Evolutionary conservation across 2,329 filamentous ascomycete genomes (phyloP), one percentile per base, ranked within the genome.

Genomic region (Lachnellula willkommii): DNA sequence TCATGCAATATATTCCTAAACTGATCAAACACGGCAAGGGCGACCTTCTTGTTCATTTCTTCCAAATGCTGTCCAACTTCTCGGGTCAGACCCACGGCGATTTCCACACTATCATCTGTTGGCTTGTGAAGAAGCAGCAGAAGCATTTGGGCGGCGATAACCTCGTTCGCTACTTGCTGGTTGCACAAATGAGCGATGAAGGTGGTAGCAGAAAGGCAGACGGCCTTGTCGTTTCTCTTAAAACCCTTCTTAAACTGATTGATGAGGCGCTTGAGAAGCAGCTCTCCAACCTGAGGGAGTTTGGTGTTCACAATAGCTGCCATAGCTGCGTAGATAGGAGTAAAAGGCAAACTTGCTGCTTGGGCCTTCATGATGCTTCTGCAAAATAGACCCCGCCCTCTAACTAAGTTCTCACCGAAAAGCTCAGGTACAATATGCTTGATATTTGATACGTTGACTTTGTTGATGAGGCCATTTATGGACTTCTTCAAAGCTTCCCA

Each of bases 401-500:
- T 87, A 42, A 99, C 80, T 65, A 99, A 74, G 70, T 99, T 99
- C 78, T 99, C 94, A 50, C 85, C 84, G 73, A 99, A 99, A 47
- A 99, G 79, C 74, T 99, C 94, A 1, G 93, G 93, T 24, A 97
- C 91, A 60, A 99, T 96, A 69, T 89, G 83, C 74, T 99, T 97
- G 80, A 99, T 97, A 72, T 99, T 99, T 36, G 89, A 90, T 54
- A 93, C 89, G 74, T 97, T 97, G 78, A 96, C 89, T 78, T 99
- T 99, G 81, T 99, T 99, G 80, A 99, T 96, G 63, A 99, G 77
- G 66, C 94, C 94, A 70, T 99, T 97, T 75, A 99, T 96, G 49
- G 89, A 94, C 78, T 99, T 99, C 77, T 99, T 99, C 68, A 99
- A 77, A 12, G 93, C 93, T 74, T 99, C 94, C 94, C 94, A 99